Evolutionary conservation across 805 yeast genomes (phyloP).

Genomic region (Ogataea pini): DNA sequence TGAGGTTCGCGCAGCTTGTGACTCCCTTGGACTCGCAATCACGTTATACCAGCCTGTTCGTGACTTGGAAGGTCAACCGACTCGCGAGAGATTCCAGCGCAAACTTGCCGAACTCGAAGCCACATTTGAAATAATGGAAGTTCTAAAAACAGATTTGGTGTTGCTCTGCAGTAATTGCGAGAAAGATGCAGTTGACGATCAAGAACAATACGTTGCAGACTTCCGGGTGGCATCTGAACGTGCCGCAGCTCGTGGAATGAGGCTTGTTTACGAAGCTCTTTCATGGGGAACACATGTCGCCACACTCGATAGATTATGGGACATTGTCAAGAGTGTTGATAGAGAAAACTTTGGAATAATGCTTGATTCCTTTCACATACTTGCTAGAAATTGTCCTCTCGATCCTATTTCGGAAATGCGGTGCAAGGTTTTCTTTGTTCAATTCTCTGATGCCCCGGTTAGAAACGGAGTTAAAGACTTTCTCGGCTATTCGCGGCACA

Average conservation of each 20-base stretch:
- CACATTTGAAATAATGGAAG: slow-evolving; percentile 6
- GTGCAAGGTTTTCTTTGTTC: slow-evolving; percentile 7
- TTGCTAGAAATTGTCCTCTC: slow-evolving; percentile 4
- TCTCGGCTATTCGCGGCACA: slow-evolving; percentile 4
- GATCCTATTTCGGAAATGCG: slow-evolving; percentile 7
- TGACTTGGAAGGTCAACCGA: slow-evolving; percentile 10
- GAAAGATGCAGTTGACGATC: slow-evolving; percentile 2
- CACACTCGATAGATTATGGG: slow-evolving; percentile 4
- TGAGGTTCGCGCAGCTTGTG: slow-evolving; percentile 1
- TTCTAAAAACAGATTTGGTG: slow-evolving; percentile 4
- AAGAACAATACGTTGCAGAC: slow-evolving; percentile 4
- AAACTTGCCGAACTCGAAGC: slow-evolving; percentile 1
- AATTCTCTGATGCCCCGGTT: slow-evolving; percentile 5
- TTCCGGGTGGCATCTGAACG: background rate
- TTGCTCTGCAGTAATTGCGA: slow-evolving; percentile 7
- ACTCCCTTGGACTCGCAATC: background rate
- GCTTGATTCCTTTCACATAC: slow-evolving; percentile 7
- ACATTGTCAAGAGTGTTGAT: slow-evolving; percentile 4
- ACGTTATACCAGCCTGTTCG: slow-evolving; percentile 7
- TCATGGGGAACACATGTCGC: slow-evolving; percentile 10
- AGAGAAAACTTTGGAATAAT: slow-evolving; percentile 7
- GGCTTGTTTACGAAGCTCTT: slow-evolving; percentile 7
- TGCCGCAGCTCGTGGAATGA: slow-evolving; percentile 1
- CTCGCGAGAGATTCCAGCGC: background rate
- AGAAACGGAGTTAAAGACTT: background rate